These are phyloP conservation scores for Fusarium penzigii DNA, from an alignment of 2,329 filamentous ascomycete genomes.

Conservation along the genomic window DNA sequence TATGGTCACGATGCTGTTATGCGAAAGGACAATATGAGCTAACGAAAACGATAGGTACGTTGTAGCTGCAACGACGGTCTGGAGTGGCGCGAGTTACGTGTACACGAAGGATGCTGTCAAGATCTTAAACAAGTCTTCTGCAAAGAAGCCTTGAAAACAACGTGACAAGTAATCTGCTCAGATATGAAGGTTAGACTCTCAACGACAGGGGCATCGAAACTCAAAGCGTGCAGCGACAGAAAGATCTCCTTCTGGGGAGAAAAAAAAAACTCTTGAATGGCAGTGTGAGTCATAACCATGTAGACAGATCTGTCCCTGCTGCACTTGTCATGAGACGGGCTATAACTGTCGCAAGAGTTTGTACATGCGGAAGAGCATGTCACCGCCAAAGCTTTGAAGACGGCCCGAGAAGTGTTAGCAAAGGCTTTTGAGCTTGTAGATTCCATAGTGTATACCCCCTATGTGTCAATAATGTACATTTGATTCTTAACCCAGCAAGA, in stretches of 20 bases:
- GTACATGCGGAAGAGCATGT: not conserved
- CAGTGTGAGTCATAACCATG: not conserved
- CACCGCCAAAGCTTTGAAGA: not conserved
- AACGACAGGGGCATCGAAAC: not conserved
- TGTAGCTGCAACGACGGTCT: slow-evolving; percentile 86
- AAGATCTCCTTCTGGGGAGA: not conserved
- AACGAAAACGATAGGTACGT: slow-evolving; percentile 60
- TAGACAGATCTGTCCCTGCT: not conserved
- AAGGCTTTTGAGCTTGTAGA: not conserved
- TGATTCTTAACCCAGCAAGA: not conserved
- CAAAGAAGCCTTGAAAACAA: slow-evolving; percentile 18
- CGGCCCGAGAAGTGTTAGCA: not conserved
- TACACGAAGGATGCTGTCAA: slow-evolving; percentile 90
- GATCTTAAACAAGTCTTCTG: slow-evolving; percentile 57
- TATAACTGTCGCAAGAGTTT: not conserved
- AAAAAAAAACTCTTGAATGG: not conserved
- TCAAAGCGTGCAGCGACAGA: not conserved
- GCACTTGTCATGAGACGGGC: not conserved
- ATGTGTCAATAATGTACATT: slow-evolving; percentile 5
- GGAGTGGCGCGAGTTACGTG: slow-evolving; percentile 91
- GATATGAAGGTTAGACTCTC: not conserved
- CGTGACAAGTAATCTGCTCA: not conserved
- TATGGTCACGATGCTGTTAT: not conserved
- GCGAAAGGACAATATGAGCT: not conserved
- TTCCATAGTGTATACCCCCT: not conserved